phyloP scores from a whole-genome alignment of 192 early-diverging fungal species.

The Polychytrium aggregatum region DNA sequence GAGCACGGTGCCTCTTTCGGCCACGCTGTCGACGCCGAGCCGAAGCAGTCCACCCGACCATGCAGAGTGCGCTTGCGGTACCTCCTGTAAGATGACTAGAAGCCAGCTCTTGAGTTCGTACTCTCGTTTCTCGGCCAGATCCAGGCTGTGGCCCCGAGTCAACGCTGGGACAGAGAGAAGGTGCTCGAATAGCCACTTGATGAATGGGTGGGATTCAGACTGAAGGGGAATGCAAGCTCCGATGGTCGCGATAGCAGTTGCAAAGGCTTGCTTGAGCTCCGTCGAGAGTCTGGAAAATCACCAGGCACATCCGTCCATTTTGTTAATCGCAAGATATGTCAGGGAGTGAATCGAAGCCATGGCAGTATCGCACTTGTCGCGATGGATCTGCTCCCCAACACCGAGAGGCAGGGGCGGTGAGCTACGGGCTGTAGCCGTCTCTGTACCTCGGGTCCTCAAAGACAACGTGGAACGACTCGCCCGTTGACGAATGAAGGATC shows the following conservation, averaged over 20 bases:
- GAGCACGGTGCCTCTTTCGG: neutral
- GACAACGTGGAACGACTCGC: no score
- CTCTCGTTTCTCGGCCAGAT: slow-evolving; percentile 2
- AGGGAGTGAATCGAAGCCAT: neutral
- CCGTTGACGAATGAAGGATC: no score
- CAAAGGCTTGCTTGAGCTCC: neutral
- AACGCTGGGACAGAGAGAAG: neutral
- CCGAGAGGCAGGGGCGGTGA: neutral
- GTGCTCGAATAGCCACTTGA: slow-evolving; percentile 9
- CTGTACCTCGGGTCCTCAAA: no score
- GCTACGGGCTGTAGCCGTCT: neutral
- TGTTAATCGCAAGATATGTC: neutral
- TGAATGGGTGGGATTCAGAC: neutral
- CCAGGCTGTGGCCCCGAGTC: neutral
- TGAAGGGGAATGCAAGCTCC: neutral
- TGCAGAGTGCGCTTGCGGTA: neutral
- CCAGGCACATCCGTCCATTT: neutral
- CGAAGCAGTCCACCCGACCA: neutral
- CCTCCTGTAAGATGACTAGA: slow-evolving; percentile 6
- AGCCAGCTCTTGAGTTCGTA: slow-evolving; percentile 11
- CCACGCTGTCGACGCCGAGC: neutral
- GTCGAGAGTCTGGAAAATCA: neutral
- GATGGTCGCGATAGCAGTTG: slow-evolving; percentile 5
- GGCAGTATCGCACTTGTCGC: neutral
- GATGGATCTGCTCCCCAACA: neutral